These are phyloP conservation scores for Echria macrotheca DNA, from an alignment of 495 filamentous ascomycete genomes.

Conservation along the genomic window DNA sequence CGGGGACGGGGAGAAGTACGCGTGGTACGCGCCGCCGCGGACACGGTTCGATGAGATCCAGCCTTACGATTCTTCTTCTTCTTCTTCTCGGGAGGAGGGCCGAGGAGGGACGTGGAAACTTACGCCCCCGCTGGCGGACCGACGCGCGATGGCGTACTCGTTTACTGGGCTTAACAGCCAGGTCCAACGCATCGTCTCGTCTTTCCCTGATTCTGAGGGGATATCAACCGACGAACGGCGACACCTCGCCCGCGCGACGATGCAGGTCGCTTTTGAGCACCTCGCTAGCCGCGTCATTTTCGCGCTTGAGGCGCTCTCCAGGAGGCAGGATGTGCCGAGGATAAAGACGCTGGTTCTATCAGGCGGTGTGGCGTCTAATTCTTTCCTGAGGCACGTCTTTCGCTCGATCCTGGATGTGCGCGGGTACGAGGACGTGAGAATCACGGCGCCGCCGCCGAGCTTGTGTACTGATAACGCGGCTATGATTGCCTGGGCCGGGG, in stretches of 20 bases:
- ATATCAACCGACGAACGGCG: constrained; percentile 56
- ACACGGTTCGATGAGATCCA: constrained; percentile 50
- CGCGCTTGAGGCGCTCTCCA: constrained; percentile 40
- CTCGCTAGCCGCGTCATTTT: constrained; percentile 66
- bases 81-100: too few species aligned
- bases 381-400: constrained; percentile 65
- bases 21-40: constrained; percentile 52
- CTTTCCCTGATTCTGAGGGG: too few species aligned
- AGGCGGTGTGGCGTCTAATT: constrained; percentile 84
- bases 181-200: constrained; percentile 22
- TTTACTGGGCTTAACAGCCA: constrained; percentile 35
- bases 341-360: constrained; percentile 69
- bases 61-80: constrained; percentile 14
- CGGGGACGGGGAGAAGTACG: constrained; percentile 31
- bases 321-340: background rate
- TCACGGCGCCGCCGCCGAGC: constrained; percentile 66
- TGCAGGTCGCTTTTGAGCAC: constrained; percentile 87
- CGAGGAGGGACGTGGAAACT: too few species aligned
- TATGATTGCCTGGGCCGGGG: constrained; percentile 95
- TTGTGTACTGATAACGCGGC: constrained; percentile 93
- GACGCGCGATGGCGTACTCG: constrained; percentile 29
- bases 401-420: constrained; percentile 55
- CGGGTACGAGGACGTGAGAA: constrained; percentile 54
- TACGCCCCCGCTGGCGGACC: constrained; percentile 29
- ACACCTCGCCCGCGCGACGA: constrained; percentile 60